Base-by-base conservation (phyloP, 768 basidiomycete genomes). In the Fomitopsis pulvina region DNA sequence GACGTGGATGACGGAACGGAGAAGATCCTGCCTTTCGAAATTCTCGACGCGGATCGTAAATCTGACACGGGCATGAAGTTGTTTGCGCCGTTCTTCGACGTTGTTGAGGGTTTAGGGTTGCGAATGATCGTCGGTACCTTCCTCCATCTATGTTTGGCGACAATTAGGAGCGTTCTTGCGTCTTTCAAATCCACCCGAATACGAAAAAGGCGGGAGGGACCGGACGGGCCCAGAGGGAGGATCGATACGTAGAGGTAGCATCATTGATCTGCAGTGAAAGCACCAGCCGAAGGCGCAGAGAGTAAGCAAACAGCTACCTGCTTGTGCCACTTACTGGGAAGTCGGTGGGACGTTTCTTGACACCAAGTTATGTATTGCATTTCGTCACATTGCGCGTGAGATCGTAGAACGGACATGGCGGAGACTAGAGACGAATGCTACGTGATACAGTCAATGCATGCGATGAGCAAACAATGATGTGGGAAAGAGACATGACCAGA, bases 11-110 rank as follows among this genome's bases (percentile, higher is more conserved):
- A 4, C 20, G 29, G 22, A 20, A 25, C 24, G 34, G 29, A 46
- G 21, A 67, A 72, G 26, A 55, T 56, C 3, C 66, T 70, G 16
- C 73, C 74, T 0, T 79, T 79, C 52, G 66, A 64, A 20, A 73
- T 80, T 41, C 57, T 63, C 25, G 65, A 65, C 40, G 71, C 71
- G 11, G 73, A 72, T 48, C 58, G 59, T 29, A 60, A 48, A 43
- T 58, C 57, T 52, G 40, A 60, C 52, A 50, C 57, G 49, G 48
- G 54, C 32, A 30, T 41, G 58, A 24, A 40, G 34, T 34, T 62
- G 22, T 41, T 65, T 11, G 70, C 68, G 2, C 32, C 38, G 16
- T 9, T 68, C n/a, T 76, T 79, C 53, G 71, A 71, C 50, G 39
- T 66, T 26, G 48, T 75, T 42, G 72, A 78, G 60, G 48, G 48